Percentiles rank a stretch among this genome's conserved stretches.
These are phyloP conservation scores for Trichosporon coremiiforme DNA, from an alignment of 1,284 basidiomycete species.

Conservation along the genomic window DNA sequence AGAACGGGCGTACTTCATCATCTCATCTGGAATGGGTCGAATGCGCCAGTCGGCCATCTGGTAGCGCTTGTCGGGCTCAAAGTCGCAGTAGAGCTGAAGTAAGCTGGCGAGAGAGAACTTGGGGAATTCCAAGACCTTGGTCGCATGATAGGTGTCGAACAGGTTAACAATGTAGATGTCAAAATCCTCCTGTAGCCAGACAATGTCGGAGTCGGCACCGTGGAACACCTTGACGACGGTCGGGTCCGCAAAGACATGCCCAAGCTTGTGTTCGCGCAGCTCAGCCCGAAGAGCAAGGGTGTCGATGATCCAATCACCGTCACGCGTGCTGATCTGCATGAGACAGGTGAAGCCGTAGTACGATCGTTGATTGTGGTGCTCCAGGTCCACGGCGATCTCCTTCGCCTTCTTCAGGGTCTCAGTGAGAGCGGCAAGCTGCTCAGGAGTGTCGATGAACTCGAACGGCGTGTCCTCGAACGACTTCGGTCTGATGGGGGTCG, in stretches of 20 bases:
- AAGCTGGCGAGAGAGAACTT: constrained; percentile 80
- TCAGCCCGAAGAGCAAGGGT: constrained; percentile 75
- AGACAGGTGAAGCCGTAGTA: constrained; percentile 88
- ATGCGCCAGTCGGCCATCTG: constrained; percentile 98
- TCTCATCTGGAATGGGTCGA: constrained; percentile 81
- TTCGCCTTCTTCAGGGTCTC: constrained; percentile 65
- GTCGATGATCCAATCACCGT: constrained; percentile 86
- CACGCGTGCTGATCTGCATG: constrained; percentile 87
- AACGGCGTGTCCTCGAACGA: constrained; percentile 72
- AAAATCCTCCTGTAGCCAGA: constrained; percentile 96
- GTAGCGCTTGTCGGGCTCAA: constrained; percentile 92
- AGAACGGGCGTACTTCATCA: constrained; percentile 88
- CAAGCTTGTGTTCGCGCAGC: constrained; percentile 61
- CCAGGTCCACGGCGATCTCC: constrained; percentile 91
- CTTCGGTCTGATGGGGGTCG: constrained; percentile 59
- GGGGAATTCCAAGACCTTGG: constrained; percentile 79
- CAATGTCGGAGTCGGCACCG: constrained; percentile 89
- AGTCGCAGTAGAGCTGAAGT: constrained; percentile 86
- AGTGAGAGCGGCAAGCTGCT: constrained; percentile 66
- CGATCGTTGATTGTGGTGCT: constrained; percentile 84
- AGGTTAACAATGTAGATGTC: constrained; percentile 90
- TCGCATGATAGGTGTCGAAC: constrained; percentile 96
- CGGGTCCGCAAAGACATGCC: constrained; percentile 76
- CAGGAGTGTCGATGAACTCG: constrained; percentile 69
- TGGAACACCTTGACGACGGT: constrained; percentile 88